Conservation (phyloP, 345 rosid species). For the Populus nigra region DNA sequence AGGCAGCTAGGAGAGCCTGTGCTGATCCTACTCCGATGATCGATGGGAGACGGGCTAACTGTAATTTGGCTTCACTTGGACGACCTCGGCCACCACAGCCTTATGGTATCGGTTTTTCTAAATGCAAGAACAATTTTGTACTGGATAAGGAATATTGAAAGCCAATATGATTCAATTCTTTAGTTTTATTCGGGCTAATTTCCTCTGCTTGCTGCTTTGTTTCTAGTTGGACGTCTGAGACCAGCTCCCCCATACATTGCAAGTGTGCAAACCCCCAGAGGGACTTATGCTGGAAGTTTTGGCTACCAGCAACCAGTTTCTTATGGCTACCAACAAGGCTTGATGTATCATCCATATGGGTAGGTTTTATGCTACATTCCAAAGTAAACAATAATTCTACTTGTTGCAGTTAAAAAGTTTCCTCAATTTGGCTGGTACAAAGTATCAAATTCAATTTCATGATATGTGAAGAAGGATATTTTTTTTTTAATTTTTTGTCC, state of each 20-base stretch:
- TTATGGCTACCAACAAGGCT: slow-evolving; percentile 68
- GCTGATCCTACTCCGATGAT: slow-evolving; percentile 77
- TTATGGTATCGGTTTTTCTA: slow-evolving; percentile 41
- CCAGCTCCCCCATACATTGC: slow-evolving; percentile 56
- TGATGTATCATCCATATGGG: slow-evolving; percentile 81
- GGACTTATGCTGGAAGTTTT: slow-evolving; percentile 57
- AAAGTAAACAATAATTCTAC: not conserved
- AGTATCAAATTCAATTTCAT: not conserved
- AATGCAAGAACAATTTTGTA: slow-evolving; percentile 1
- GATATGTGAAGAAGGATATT: not conserved
- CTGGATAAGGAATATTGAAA: not conserved
- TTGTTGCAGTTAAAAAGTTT: not conserved
- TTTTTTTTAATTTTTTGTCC: not conserved
- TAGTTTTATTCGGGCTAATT: not conserved
- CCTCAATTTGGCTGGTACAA: slow-evolving; percentile 5
- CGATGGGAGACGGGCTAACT: slow-evolving; percentile 93
- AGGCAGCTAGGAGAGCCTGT: slow-evolving; percentile 94
- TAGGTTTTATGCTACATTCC: slow-evolving; percentile 39
- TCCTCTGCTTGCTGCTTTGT: not conserved
- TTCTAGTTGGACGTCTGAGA: slow-evolving; percentile 58
- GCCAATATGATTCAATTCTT: not conserved
- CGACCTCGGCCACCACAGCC: slow-evolving; percentile 62
- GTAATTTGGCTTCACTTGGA: slow-evolving; percentile 95
- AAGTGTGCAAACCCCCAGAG: slow-evolving; percentile 57
- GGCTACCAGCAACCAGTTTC: slow-evolving; percentile 77